phyloP scores from a whole-genome alignment of 2,329 filamentous ascomycete species.

The Colletotrichum orchidophilum region DNA sequence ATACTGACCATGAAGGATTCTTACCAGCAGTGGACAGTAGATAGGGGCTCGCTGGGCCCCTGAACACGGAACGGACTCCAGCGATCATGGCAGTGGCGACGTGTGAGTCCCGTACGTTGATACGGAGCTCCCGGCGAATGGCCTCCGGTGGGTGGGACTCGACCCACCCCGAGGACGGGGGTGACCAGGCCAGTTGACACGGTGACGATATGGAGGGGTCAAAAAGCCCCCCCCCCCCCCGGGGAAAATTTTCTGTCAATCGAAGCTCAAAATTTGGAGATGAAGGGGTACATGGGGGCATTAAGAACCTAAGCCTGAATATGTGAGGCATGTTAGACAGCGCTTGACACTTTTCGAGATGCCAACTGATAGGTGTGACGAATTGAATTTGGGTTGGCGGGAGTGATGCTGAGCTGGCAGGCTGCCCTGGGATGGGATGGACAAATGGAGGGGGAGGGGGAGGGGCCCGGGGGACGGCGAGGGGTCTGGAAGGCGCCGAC shows the following conservation, averaged over 20 bases:
- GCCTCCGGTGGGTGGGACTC: background rate
- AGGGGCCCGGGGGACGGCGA: background rate
- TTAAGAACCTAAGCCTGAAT: too few species aligned
- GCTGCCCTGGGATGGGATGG: background rate
- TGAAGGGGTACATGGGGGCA: background rate
- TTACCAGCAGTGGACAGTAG: background rate
- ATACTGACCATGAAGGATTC: background rate
- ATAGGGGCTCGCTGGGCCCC: background rate
- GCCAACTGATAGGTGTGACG: background rate
- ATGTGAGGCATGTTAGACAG: background rate
- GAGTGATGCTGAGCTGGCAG: background rate
- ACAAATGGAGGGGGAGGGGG: background rate
- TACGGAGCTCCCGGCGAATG: background rate
- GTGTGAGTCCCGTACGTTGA: background rate
- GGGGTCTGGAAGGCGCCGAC: background rate
- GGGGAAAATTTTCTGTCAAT: background rate
- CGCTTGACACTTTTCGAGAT: too few species aligned
- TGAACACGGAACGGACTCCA: background rate
- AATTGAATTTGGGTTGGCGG: background rate
- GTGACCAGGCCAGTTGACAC: background rate
- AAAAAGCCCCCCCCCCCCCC: background rate
- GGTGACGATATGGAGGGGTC: slow-evolving; percentile 2
- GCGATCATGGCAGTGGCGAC: background rate
- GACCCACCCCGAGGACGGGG: slow-evolving; percentile 21
- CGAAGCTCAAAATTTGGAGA: background rate